Evolutionary conservation across 1,139 yeast genomes (phyloP), one percentile per base, ranked within the genome.

Genomic region (Magnusiomyces ingens): DNA sequence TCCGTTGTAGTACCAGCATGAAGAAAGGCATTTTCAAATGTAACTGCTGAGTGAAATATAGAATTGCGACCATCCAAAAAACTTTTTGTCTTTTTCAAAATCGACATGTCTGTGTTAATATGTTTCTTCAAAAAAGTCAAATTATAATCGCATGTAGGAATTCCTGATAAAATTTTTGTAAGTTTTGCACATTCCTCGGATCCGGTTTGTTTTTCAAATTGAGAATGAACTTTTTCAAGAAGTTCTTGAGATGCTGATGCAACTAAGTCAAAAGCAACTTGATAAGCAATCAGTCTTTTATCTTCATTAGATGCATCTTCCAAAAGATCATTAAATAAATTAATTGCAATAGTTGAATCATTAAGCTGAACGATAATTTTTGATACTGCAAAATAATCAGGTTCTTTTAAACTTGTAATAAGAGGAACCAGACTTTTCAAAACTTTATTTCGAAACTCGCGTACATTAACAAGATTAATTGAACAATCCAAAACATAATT

Each of bases 1-100:
- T 93, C 98, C 63, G 90, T 95, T 21, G 98, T 89, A 11, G 99
- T 94, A 58, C 99, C 99, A 36, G 95, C 91, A 70, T 91, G 96
- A 81, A 91, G 80, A 66, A 89, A 90, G 0, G 97, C 98, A 66
- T 90, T 93, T 53, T 95, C 84, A 70, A 93, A 91, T 45, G 98
- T 89, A 49, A 93, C 91, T 3, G 98, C 99, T 29, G 95, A 85
- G 71, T 94, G 99, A 78, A 88, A 91, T 60, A 93, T 81, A 4
- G 98, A 91, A 65, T 85, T 86, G 71, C 96, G 83, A 42, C 96
- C 96, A 68, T 93, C 99, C 61, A 94, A 76, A 22, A 80, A 76
- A 57, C 82, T 80, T 70, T 89, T 90, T 13, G 97, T 80, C 65
- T 85, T 86, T 69, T 87, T 86, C 64, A 93, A 77, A 58, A 93